A percentile compares a stretch with the other conserved stretches of the same genome.
phyloP scores from a whole-genome alignment of 345 rosid genomes.

The Trapa incisa region DNA sequence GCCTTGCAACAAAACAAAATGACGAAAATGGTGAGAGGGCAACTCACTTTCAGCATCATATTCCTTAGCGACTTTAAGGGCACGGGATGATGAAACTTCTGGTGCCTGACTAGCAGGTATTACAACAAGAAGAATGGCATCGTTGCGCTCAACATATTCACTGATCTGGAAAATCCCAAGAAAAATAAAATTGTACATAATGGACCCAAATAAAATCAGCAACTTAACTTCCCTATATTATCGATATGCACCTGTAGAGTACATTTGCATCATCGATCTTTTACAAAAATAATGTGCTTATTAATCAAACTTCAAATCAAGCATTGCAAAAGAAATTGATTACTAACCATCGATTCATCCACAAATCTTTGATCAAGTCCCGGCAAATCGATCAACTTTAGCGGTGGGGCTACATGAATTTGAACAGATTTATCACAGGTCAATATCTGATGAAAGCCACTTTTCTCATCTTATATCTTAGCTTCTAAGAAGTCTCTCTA shows the following conservation, averaged over 20 bases:
- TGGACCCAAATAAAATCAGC: neutral
- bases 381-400: slow-evolving; percentile 89
- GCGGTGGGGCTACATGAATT: slow-evolving; percentile 66
- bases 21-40: slow-evolving; percentile 3
- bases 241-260: neutral
- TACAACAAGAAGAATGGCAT: slow-evolving; percentile 80
- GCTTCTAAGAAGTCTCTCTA: neutral
- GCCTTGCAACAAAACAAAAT: neutral
- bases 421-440: neutral
- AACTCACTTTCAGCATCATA: slow-evolving; percentile 76
- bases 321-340: neutral
- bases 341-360: slow-evolving; percentile 81
- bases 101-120: slow-evolving; percentile 85
- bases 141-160: slow-evolving; percentile 69
- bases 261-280: neutral
- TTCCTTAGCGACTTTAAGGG: slow-evolving; percentile 87
- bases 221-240: neutral
- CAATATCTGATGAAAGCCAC: neutral
- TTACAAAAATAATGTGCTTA: neutral
- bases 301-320: neutral
- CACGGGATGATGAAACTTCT: slow-evolving; percentile 79
- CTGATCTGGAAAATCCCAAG: slow-evolving; percentile 38
- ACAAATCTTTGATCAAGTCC: slow-evolving; percentile 94
- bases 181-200: neutral
- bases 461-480: neutral